Conservation (phyloP, 129 eudicot genomes). For the Centella asiatica region DNA sequence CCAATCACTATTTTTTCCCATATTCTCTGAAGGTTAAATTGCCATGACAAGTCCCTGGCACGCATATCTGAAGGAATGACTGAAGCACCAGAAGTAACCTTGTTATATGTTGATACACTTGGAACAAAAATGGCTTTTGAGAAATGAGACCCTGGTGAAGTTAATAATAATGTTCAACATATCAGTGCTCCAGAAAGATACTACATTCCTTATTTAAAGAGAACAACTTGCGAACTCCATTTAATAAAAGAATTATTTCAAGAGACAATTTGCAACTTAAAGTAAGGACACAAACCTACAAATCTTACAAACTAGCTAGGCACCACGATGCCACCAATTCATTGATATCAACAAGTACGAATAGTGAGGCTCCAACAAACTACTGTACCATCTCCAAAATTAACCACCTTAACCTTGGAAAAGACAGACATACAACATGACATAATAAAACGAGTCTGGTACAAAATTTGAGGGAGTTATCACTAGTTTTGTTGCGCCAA, state of each 20-base stretch:
- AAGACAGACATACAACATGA: no score
- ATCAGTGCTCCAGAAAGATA: neutral
- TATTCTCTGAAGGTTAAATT: slow-evolving; percentile 61
- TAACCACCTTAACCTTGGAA: no score
- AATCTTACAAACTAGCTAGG: no score
- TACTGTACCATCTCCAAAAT: no score
- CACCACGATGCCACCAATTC: no score
- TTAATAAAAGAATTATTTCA: neutral
- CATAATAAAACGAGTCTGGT: no score
- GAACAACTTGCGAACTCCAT: neutral
- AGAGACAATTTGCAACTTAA: neutral
- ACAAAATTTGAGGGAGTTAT: no score
- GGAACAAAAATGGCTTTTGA: slow-evolving; percentile 84
- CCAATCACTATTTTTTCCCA: slow-evolving; percentile 71
- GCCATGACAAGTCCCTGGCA: slow-evolving; percentile 75
- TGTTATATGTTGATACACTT: slow-evolving; percentile 68
- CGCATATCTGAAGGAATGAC: slow-evolving; percentile 33
- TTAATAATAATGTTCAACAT: slow-evolving; percentile 2
- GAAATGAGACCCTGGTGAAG: slow-evolving; percentile 49
- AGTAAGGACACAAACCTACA: no score
- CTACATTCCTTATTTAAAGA: neutral
- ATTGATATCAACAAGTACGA: no score
- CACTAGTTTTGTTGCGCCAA: no score
- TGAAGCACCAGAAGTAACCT: slow-evolving; percentile 75
- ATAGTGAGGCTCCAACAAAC: no score